Evolutionary conservation across 2,329 filamentous ascomycete genomes (phyloP), one percentile per base, ranked within the genome.

Genomic region (Mollisiaceae sp.): DNA sequence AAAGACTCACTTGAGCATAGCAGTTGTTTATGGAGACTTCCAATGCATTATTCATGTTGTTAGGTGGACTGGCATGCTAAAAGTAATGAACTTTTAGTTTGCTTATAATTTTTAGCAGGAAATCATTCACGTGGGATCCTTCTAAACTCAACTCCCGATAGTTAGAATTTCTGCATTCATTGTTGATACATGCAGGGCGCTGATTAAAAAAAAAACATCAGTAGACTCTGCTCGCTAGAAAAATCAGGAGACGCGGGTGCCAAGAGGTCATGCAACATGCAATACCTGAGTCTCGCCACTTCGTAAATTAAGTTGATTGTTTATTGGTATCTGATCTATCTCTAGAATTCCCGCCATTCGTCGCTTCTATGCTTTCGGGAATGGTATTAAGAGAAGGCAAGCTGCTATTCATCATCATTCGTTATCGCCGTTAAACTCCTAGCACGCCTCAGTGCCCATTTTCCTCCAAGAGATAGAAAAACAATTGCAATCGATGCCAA

Each of bases 381-480:
- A 54, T 8, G 15, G 50, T 18, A 54, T 54, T 54, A 35, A 12
- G 14, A 52, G 14, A n/a, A n/a, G 1, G 4, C 3, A 18, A 1
- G 24, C 6, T 35, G 50, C 50, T 11, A 22, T 6, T 24, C 2
- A 20, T 24, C 24, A 54, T 54, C 22, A 18, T 27, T 54, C 50
- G 27, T 32, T 32, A 50, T 50, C n/a, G 12, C 20, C 45, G 4
- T 27, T 4, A 24, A 50, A 50, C 3, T 20, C 24, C 24, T 24
- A 32, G 18, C 14, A 27, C 50, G 36, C 57, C 32, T 38, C 12
- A 47, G 59, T 24, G 47, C 50, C 47, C 35, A 55, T 8, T 43
- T 55, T 55, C 45, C 45, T 50, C n/a, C 43, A 61, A 32, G 38
- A 62, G 50, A 27, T 32, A 27, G 36, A 32, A 12, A 58, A 60